These are phyloP conservation scores for Aspergillus conjunctus DNA, from an alignment of 495 filamentous ascomycete species.

Conservation along the genomic window DNA sequence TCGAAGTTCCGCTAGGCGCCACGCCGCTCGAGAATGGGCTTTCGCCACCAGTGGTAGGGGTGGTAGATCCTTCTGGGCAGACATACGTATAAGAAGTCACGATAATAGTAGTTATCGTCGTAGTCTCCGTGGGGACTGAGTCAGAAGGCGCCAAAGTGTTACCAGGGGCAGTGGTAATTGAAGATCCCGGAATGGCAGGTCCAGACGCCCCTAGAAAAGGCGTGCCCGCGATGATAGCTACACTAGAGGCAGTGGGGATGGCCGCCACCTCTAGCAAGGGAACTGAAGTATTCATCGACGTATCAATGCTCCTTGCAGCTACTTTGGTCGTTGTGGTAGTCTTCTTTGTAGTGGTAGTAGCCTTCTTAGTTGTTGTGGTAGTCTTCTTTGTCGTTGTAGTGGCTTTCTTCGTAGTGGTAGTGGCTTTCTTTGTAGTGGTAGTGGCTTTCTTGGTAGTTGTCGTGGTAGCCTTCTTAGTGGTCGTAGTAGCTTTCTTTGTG, in stretches of 20 bases:
- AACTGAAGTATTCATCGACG: neutral
- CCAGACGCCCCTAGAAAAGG: neutral
- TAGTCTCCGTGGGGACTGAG: neutral
- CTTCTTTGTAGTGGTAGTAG: neutral
- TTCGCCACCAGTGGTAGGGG: neutral
- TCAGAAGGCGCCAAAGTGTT: neutral
- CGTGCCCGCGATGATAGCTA: neutral
- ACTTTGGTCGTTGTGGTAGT: neutral
- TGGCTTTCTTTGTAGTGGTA: neutral
- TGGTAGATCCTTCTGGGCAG: slow-evolving; percentile 4
- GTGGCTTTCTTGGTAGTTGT: neutral
- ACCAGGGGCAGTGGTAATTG: neutral
- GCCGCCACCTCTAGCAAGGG: neutral
- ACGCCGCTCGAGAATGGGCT: neutral
- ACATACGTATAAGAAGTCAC: neutral
- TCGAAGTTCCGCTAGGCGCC: neutral
- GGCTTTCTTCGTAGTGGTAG: neutral
- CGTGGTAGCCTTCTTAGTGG: neutral
- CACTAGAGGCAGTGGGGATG: neutral
- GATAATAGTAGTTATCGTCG: neutral
- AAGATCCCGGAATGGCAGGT: neutral
- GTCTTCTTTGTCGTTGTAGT: neutral
- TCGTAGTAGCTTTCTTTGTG: neutral
- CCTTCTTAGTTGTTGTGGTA: neutral
- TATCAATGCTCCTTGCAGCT: slow-evolving; percentile 1